Conservation (phyloP, 1,284 basidiomycete genomes). For the Phylloboletellus chloephorus region DNA sequence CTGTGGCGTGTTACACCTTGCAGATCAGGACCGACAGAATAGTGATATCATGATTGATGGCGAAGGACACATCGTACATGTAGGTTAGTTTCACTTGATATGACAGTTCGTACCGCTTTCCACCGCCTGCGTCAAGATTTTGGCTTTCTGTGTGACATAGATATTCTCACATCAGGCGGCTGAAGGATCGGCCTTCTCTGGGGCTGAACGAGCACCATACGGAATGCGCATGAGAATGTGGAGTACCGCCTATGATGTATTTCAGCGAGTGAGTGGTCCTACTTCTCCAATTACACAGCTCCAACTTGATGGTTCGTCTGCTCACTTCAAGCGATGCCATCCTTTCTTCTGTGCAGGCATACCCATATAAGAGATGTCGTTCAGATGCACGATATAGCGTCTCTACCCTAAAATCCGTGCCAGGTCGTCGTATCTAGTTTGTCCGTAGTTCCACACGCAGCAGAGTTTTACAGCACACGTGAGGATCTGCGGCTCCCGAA, state of each 20-base stretch:
- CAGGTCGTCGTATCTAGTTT: too few relatives aligned
- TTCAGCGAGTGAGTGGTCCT: constrained; percentile 61
- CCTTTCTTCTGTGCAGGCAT: constrained; percentile 36
- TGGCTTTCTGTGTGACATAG: constrained; percentile 98
- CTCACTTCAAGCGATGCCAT: not conserved
- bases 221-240: constrained; percentile 95
- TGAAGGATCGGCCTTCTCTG: constrained; percentile 84
- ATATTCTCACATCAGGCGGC: constrained; percentile 86
- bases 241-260: constrained; percentile 91
- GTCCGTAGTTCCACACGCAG: too few relatives aligned
- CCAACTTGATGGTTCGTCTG: constrained; percentile 46
- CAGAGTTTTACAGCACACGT: not conserved
- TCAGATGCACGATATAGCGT: too few relatives aligned
- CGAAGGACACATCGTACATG: constrained; percentile 92
- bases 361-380: too few relatives aligned
- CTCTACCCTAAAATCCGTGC: too few relatives aligned
- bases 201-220: constrained; percentile 81
- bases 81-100: constrained; percentile 51
- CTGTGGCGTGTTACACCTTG: constrained; percentile 95
- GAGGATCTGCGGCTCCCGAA: constrained; percentile 14
- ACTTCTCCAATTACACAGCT: constrained; percentile 34
- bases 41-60: constrained; percentile 99
- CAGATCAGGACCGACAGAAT: constrained; percentile 97
- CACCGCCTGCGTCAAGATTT: constrained; percentile 64
- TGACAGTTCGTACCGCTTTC: constrained; percentile 8